These are phyloP conservation scores for Irpex sp. DNA, from an alignment of 1,284 basidiomycete species.

Conservation along the genomic window DNA sequence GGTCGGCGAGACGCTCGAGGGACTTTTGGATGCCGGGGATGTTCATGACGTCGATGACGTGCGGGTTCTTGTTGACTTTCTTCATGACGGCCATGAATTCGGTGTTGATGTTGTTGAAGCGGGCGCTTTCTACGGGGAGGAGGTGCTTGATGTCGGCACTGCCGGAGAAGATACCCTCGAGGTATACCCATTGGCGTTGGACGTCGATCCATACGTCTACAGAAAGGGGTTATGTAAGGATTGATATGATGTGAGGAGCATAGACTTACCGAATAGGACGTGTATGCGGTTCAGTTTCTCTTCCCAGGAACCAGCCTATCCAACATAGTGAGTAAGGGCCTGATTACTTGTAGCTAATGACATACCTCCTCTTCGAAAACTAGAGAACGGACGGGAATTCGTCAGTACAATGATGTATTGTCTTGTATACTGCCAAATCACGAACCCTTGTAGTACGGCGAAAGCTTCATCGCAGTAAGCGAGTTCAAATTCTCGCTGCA, in stretches of 20 bases:
- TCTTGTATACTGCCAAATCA: background rate
- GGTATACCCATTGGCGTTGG: constrained; percentile 99
- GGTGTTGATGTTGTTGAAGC: constrained; percentile 98
- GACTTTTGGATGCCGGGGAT: constrained; percentile 96
- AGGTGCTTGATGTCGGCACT: constrained; percentile 99
- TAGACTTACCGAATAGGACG: constrained; percentile 83
- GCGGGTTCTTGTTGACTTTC: constrained; percentile 98
- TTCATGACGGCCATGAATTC: constrained; percentile 99
- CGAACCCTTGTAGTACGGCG: constrained; percentile 92
- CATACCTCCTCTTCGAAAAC: constrained; percentile 89
- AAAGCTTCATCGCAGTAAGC: constrained; percentile 94
- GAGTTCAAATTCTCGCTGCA: constrained; percentile 97
- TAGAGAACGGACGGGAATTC: constrained; percentile 22
- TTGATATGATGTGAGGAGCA: background rate
- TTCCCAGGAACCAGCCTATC: constrained; percentile 84
- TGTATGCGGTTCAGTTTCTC: constrained; percentile 94
- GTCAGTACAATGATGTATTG: no score
- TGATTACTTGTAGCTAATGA: constrained; percentile 11
- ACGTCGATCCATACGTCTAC: constrained; percentile 98
- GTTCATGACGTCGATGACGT: constrained; percentile 95
- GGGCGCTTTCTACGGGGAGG: constrained; percentile 93
- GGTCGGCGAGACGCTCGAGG: constrained; percentile 92
- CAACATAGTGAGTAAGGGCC: background rate
- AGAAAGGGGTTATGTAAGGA: background rate
- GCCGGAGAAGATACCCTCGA: constrained; percentile 99